Base-by-base conservation (phyloP, 768 basidiomycete species). In the Xerocomus potaroensis region DNA sequence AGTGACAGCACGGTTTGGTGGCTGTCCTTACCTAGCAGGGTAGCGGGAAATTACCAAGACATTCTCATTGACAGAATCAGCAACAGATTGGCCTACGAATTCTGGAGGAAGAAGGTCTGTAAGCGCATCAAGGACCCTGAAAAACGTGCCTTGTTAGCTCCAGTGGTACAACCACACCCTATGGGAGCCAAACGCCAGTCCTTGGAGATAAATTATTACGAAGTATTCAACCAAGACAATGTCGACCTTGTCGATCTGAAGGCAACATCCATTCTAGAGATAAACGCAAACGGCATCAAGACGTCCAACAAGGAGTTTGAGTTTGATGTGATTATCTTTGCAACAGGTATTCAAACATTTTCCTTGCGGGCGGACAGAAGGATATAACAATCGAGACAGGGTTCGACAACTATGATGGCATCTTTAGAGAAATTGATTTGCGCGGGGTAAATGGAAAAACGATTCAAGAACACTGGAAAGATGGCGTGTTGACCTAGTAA, bases 51-150 rank as follows among this genome's bases (percentile, higher is more conserved):
- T 18, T 56, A 55, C 27, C n/a, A 41, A 7, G 45, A 56, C 24
- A 0, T 36, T 8, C 2, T 27, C 12, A 0, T 4, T 12, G 29
- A 56, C 29, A 41, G 8, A 5, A 33, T 14, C 11, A 36, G 35
- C 23, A 56, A 56, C 19, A 22, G 31, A 2, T 11, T 33, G 0
- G 49, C 36, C 0, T 56, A 56, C 21, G 38, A 24, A 1, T 55
- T 55, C 31, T 55, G 53, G 54, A 55, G 48, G 30, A 55, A 11
- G 18, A 51, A 51, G 4, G 54, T 56, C 34, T 21, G 54, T 27
- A 33, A 48, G 30, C 49, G 55, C 11, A 21, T 46, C 41, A 45
- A 52, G 34, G 43, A 56, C 21, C 37, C 55, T 2, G 10, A 22
- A 10, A 56, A 56, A 24, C 50, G 54, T 2, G 41, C 26, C 2